These are phyloP conservation scores for Mimosa pudica DNA, from an alignment of 306 rosid genomes.

Conservation along the genomic window DNA sequence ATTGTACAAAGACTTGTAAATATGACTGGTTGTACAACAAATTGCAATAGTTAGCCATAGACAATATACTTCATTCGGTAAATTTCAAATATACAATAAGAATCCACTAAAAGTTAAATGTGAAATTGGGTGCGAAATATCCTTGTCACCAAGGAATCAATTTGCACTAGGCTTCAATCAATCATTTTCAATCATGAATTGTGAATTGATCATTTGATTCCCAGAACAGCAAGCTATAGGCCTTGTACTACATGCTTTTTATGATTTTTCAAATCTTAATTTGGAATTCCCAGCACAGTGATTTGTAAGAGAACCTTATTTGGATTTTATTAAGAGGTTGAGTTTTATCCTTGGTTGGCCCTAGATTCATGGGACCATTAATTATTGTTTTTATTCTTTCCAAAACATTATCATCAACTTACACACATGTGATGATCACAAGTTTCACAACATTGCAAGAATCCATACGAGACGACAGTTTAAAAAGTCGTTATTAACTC, in stretches of 20 bases:
- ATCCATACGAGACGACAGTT: background rate
- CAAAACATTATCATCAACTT: background rate
- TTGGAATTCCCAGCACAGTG: constrained; percentile 30
- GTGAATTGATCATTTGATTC: constrained; percentile 30
- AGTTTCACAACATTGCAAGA: constrained; percentile 24
- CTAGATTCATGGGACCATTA: constrained; percentile 19
- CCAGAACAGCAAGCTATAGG: constrained; percentile 19
- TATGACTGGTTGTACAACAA: no score
- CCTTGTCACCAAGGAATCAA: constrained; percentile 37
- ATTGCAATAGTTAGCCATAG: no score
- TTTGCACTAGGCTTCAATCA: constrained; percentile 26
- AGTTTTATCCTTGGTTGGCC: constrained; percentile 17
- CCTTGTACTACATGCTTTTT: background rate
- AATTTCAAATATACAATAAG: background rate
- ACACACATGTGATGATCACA: constrained; percentile 20
- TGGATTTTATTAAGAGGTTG: constrained; percentile 16
- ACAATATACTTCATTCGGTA: no score
- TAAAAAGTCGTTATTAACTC: background rate
- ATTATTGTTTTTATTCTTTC: background rate
- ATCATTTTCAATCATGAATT: constrained; percentile 36
- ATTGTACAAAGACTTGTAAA: no score
- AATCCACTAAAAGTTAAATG: no score
- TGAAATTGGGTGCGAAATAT: constrained; percentile 3
- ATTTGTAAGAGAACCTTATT: constrained; percentile 7
- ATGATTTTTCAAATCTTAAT: constrained; percentile 38